phyloP scores from a whole-genome alignment of 495 filamentous ascomycete species.

The Xylaria nigripes region DNA sequence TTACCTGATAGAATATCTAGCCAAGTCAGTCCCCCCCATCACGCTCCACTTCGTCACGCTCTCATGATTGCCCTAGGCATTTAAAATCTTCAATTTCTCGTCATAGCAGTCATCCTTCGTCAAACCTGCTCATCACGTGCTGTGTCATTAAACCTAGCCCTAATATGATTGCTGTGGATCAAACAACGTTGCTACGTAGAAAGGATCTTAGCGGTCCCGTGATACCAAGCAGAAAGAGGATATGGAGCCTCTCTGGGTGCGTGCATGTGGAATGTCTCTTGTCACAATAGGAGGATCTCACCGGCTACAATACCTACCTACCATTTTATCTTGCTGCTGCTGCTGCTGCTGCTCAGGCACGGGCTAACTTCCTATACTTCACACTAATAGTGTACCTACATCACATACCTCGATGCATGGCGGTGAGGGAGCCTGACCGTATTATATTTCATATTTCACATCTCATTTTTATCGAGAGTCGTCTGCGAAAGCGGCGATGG shows the following conservation, averaged over 20 bases:
- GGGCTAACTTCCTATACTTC: too few species aligned
- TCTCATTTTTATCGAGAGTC: background rate
- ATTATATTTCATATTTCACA: background rate
- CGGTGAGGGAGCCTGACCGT: slow-evolving; percentile 11
- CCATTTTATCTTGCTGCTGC: background rate
- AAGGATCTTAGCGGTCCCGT: background rate
- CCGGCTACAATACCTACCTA: background rate
- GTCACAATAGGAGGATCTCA: background rate
- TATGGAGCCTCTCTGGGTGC: background rate
- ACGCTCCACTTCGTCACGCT: background rate
- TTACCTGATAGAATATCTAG: background rate
- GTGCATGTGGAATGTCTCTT: slow-evolving; percentile 1
- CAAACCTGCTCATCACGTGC: slow-evolving; percentile 5
- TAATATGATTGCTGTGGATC: background rate
- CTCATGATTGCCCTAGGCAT: background rate
- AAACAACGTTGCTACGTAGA: background rate
- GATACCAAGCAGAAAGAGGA: background rate
- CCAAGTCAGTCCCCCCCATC: background rate
- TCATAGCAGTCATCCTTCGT: background rate
- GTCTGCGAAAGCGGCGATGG: background rate
- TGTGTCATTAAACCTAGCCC: background rate
- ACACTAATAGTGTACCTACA: background rate
- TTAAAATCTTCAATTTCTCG: background rate
- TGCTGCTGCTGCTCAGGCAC: background rate
- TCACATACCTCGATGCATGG: slow-evolving; percentile 8